Evolutionary conservation across 768 basidiomycete species (phyloP), one percentile per base, ranked within the genome.

Genomic region (Chalciporus pseudorubinellus): DNA sequence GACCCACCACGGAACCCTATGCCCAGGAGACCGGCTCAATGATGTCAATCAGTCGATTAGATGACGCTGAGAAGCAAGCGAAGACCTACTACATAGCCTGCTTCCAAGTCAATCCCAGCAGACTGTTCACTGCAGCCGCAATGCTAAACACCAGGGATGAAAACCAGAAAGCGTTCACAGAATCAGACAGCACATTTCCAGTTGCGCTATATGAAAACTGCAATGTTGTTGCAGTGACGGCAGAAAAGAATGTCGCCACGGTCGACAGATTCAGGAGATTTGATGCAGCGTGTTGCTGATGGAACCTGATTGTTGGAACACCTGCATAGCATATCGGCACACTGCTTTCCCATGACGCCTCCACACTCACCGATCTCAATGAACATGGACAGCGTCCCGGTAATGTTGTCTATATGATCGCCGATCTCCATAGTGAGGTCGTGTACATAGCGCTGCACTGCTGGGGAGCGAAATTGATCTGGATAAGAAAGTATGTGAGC

Each of bases 1-100:
- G 20, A 81, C 77, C 78, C 78, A 80, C 78, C 78, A 80, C 9
- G 78, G 78, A 44, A 80, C 78, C 54, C 78, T 74, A 57, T 80
- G 74, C 47, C 78, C 76, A 47, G 78, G 78, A 6, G 79, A 81
- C 29, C 78, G 79, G 52, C 77, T 79, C 48, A 10, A 50, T 58
- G 56, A 53, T 52, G 57, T 60, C 50, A 64, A 59, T 59, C 38
- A 57, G 53, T 20, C 16, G 6, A 53, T 41, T 46, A 45, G 34
- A 49, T 38, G 43, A 33, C 50, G 31, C 46, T 40, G 13, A 47
- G 45, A 50, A 52, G 45, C 49, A 21, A 41, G 19, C 45, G 41
- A 59, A 53, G 43, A 72, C 77, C 31, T 68, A 79, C 77, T 80
- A 80, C 76, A 79, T 77, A 21, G 78, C 77, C 58, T 80, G 77